phyloP scores from a whole-genome alignment of 1,284 basidiomycete genomes.

The Cryptococcus sp. region DNA sequence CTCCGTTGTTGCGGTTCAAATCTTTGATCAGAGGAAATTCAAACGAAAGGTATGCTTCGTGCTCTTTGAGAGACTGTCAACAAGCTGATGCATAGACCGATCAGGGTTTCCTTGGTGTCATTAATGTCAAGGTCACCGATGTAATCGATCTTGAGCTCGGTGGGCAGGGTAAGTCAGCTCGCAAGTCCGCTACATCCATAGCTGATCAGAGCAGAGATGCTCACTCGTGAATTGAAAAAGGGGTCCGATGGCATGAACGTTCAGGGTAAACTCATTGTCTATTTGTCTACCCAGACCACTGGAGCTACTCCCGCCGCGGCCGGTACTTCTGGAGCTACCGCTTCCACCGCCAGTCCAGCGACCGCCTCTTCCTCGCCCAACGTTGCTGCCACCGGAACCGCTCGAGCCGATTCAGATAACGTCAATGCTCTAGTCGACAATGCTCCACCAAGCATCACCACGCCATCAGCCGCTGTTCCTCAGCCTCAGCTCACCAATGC shows the following conservation, averaged over 20 bases:
- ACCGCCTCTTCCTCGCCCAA: constrained; percentile 26
- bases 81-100: constrained; percentile 49
- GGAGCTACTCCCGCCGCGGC: constrained; percentile 71
- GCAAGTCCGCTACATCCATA: neutral
- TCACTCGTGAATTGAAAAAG: constrained; percentile 77
- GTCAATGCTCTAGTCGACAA: constrained; percentile 17
- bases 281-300: constrained; percentile 72
- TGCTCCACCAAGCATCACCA: constrained; percentile 13
- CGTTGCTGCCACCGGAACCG: constrained; percentile 42
- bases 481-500: constrained; percentile 24
- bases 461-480: constrained; percentile 26
- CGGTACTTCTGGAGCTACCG: constrained; percentile 35
- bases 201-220: constrained; percentile 56
- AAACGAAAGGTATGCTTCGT: constrained; percentile 62
- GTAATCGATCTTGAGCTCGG: constrained; percentile 85
- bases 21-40: constrained; percentile 96
- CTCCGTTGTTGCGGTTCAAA: constrained; percentile 86
- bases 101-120: constrained; percentile 90
- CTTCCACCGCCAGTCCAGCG: constrained; percentile 12
- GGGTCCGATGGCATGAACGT: constrained; percentile 81
- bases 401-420: constrained; percentile 22
- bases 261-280: constrained; percentile 77
- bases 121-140: constrained; percentile 84
- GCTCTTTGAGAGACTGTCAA: neutral
- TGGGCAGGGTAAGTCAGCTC: constrained; percentile 66